Evolutionary conservation across 1,139 yeast genomes (phyloP).

Genomic region (Geotrichum histeridarum): DNA sequence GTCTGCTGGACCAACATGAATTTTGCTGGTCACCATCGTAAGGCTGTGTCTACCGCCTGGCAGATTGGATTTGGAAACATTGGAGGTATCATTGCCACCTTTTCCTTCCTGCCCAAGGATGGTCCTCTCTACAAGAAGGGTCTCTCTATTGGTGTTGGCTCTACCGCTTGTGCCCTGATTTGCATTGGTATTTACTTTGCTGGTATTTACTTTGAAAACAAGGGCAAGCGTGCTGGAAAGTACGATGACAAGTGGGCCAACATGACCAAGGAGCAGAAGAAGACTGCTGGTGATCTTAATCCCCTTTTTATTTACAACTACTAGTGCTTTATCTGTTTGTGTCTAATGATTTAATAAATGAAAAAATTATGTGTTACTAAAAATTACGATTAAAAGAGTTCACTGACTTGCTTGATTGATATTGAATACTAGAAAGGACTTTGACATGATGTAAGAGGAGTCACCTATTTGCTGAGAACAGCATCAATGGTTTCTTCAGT

Average conservation of each 20-base stretch:
- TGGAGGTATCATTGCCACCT: conserved; percentile 74
- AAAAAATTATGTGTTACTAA: too few species aligned
- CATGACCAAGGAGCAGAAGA: conserved; percentile 43
- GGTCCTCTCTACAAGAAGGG: conserved; percentile 60
- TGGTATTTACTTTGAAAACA: conserved; percentile 30
- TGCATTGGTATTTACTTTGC: conserved; percentile 32
- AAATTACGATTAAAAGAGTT: too few species aligned
- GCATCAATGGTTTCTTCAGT: conserved; percentile 26
- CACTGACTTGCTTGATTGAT: too few species aligned
- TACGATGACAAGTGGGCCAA: conserved; percentile 43
- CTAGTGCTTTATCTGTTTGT: conserved; percentile 22
- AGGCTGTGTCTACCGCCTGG: conserved; percentile 68
- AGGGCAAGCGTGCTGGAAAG: conserved; percentile 35
- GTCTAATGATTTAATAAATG: too few species aligned
- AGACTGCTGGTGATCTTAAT: conserved; percentile 58
- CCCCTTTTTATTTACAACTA: conserved; percentile 54
- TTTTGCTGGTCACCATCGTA: conserved; percentile 64
- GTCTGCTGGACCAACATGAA: conserved; percentile 72
- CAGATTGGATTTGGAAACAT: conserved; percentile 79
- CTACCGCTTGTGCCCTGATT: conserved; percentile 49
- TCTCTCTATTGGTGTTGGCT: conserved; percentile 51
- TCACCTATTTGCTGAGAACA: conserved; percentile 8
- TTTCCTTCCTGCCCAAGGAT: conserved; percentile 51
- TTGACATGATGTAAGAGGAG: too few species aligned
- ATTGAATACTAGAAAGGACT: too few species aligned